These are phyloP conservation scores for Penicillium sp. DNA, from an alignment of 2,329 filamentous ascomycete genomes.

Conservation along the genomic window DNA sequence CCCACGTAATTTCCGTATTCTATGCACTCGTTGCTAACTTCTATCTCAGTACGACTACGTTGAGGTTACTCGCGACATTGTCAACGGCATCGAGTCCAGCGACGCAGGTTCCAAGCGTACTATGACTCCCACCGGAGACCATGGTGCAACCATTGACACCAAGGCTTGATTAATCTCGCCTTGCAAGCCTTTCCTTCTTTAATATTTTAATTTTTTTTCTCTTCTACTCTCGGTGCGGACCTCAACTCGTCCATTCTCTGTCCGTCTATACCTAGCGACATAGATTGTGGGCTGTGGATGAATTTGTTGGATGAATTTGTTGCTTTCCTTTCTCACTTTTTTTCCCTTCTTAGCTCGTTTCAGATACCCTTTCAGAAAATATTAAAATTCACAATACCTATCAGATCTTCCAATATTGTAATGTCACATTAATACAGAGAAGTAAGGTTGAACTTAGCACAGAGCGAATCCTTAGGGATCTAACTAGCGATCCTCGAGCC, in stretches of 20 bases:
- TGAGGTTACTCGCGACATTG: conserved; percentile 74
- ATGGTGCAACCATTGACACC: conserved; percentile 23
- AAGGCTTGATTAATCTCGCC: conserved; percentile 26
- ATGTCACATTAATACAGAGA: background rate
- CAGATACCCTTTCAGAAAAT: conserved; percentile 19
- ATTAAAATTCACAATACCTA: background rate
- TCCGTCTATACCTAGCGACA: background rate
- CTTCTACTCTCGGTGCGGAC: background rate
- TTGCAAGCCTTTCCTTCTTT: conserved; percentile 3
- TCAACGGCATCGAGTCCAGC: conserved; percentile 42
- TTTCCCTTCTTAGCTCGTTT: background rate
- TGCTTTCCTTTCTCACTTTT: background rate
- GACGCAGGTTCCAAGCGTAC: conserved; percentile 35
- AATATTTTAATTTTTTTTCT: conserved; percentile 11
- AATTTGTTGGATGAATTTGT: background rate
- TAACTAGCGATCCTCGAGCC: background rate
- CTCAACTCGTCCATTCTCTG: background rate
- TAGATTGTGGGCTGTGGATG: background rate
- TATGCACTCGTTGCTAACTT: conserved; percentile 3
- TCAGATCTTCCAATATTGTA: background rate
- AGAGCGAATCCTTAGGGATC: background rate
- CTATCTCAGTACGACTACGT: conserved; percentile 75
- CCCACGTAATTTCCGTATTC: background rate
- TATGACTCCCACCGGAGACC: conserved; percentile 28
- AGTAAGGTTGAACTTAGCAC: background rate